Evolutionary conservation across 73 alveolate genomes (phyloP), one percentile per base, ranked within the genome.

Genomic region (Halteria grandinella): DNA sequence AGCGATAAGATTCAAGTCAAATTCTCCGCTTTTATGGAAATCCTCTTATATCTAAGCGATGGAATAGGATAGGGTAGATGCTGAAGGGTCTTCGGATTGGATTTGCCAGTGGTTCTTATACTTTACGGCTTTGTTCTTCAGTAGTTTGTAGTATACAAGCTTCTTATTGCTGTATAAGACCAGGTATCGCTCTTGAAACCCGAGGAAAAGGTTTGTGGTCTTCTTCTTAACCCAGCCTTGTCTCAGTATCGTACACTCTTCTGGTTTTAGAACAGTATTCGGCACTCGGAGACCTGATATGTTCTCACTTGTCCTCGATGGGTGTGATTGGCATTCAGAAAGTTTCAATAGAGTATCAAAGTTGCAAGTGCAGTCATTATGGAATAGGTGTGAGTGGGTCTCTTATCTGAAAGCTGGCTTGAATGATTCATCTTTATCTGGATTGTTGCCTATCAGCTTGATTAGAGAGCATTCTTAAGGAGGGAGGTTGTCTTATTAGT

Each of bases 211-310:
- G 47, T 47, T 66, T 1, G 69, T 66, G 1, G 80, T 44, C 36
- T 66, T 66, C 37, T 66, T 66, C 66, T 66, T 66, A 14, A 66
- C 50, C 69, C 63, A 66, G 10, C 80, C 66, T 66, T 66, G 21
- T 36, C 47, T 66, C 32, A 66, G 5, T 14, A 66, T 66, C 7
- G n/a, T 4, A 28, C 80, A 66, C 5, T 41, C 63, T 1, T n/a
- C n/a, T 12, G 39, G 60, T 12, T 21, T 28, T 34, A 44, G 25
- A 5, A 66, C 32, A n/a, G 39, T 37, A 28, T 66, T 66, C 1
- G 80, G 80, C 4, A 44, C 23, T 24, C 51, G 66, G 6, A 66
- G 49, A 36, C 43, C 24, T 4, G 20, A 21, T 1, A 36, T 6
- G 11, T 60, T 37, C 12, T 8, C 17, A 11, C 21, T 24, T 33